A percentile compares a stretch with the other conserved stretches of the same genome.
phyloP scores from a whole-genome alignment of 331 rosid species.

The Malus hybrid region DNA sequence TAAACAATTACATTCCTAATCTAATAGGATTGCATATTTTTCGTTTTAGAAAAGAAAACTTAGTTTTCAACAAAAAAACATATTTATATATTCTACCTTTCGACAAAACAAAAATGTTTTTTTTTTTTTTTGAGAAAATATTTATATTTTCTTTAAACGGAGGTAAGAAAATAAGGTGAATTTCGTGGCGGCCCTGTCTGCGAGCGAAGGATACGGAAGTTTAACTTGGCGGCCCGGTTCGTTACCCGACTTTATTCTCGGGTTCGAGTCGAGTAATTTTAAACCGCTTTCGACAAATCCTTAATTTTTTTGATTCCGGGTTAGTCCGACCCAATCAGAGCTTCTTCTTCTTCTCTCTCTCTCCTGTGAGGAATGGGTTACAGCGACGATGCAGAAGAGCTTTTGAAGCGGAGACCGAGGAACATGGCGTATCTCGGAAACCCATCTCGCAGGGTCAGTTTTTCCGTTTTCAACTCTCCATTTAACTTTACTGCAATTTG shows the following conservation, averaged over 20 bases:
- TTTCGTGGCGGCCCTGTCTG: background rate
- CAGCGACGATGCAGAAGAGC: constrained; percentile 71
- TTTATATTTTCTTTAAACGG: background rate
- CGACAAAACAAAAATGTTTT: background rate
- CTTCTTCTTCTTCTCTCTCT: background rate
- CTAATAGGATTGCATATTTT: too few species aligned
- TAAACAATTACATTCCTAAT: too few species aligned
- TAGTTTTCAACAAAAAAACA: too few species aligned
- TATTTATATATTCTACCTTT: too few species aligned
- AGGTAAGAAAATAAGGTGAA: background rate
- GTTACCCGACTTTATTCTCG: background rate
- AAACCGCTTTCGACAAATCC: background rate
- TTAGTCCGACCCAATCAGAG: background rate
- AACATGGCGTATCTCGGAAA: constrained; percentile 31
- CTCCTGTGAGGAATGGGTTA: constrained; percentile 33
- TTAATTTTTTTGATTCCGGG: background rate
- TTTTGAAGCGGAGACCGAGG: constrained; percentile 38
- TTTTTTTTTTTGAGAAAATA: too few species aligned
- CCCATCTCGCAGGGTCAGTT: constrained; percentile 62
- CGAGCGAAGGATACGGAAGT: background rate
- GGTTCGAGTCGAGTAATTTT: background rate
- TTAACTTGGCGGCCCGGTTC: background rate
- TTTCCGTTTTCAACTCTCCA: background rate
- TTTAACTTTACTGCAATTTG: background rate
- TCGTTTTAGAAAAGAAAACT: too few species aligned